A percentile compares a stretch with the other conserved stretches of the same genome.
Evolutionary conservation across 352 stramenopile genomes (phyloP).

Genomic region (Pythium phragmitis): DNA sequence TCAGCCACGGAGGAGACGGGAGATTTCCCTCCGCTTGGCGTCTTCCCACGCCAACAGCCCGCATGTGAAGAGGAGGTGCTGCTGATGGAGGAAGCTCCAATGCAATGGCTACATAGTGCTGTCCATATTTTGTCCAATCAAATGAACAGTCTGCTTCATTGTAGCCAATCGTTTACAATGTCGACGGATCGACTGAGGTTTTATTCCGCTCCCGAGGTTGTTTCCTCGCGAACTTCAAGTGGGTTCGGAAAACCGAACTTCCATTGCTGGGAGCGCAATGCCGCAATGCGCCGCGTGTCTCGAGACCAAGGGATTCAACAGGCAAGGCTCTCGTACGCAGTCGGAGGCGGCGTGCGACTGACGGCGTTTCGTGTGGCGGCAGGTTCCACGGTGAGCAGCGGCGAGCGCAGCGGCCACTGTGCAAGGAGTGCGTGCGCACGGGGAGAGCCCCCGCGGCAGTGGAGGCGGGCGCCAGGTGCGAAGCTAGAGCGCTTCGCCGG

Average conservation of each 20-base stretch:
- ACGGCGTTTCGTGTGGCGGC: background rate
- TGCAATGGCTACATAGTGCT: constrained; percentile 16
- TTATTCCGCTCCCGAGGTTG: constrained; percentile 1
- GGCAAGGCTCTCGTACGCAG: constrained; percentile 28
- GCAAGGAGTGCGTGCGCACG: constrained; percentile 71
- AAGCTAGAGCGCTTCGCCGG: too few species aligned
- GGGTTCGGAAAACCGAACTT: constrained; percentile 1
- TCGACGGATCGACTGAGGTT: background rate
- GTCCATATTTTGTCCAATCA: background rate
- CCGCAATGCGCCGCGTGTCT: constrained; percentile 70
- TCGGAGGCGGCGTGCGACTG: background rate
- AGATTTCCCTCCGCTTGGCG: too few species aligned
- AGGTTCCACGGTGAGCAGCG: constrained; percentile 32
- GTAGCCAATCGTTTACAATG: background rate
- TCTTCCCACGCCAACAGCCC: too few species aligned
- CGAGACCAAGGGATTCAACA: constrained; percentile 79
- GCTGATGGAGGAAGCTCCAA: too few species aligned
- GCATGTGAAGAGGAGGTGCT: too few species aligned
- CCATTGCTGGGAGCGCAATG: constrained; percentile 33
- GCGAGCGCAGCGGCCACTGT: constrained; percentile 44
- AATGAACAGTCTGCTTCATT: background rate
- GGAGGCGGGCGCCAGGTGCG: constrained; percentile 1
- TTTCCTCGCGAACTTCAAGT: constrained; percentile 4
- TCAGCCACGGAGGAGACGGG: too few species aligned
- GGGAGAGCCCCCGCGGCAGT: constrained; percentile 22